Evolutionary conservation across 257 asterid genomes (phyloP).

Genomic region (Solanum arcanum): DNA sequence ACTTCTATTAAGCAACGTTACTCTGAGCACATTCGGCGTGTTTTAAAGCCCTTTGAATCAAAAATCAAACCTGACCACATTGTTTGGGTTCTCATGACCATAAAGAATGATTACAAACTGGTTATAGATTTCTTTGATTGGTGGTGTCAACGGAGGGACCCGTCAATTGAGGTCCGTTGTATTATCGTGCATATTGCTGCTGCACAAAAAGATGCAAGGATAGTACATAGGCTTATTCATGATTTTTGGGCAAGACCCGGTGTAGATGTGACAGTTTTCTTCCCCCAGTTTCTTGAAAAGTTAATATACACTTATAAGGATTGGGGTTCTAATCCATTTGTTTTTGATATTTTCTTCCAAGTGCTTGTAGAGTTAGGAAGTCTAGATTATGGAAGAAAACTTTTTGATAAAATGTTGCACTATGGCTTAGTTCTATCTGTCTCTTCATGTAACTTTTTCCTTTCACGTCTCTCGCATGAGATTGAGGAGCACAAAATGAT

Average conservation of each 20-base stretch:
- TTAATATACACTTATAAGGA: conserved; percentile 71
- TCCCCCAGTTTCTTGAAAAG: conserved; percentile 55
- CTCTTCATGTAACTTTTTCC: conserved; percentile 69
- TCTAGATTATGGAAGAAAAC: conserved; percentile 52
- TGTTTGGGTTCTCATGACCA: conserved; percentile 78
- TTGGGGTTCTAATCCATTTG: conserved; percentile 79
- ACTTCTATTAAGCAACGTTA: conserved; percentile 64
- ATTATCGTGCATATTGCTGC: conserved; percentile 59
- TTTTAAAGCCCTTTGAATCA: conserved; percentile 59
- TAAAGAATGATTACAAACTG: conserved; percentile 54
- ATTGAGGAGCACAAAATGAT: conserved; percentile 32
- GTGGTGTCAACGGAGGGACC: conserved; percentile 61
- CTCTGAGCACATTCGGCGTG: conserved; percentile 41
- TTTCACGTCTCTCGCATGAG: conserved; percentile 43
- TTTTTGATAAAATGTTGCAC: conserved; percentile 57
- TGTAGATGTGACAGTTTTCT: conserved; percentile 20
- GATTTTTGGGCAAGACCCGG: conserved; percentile 41
- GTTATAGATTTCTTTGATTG: conserved; percentile 63
- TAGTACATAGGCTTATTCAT: conserved; percentile 31
- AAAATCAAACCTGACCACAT: conserved; percentile 71
- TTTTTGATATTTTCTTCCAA: conserved; percentile 72
- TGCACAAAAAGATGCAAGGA: conserved; percentile 42
- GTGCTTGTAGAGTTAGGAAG: conserved; percentile 50
- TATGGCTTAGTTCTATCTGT: conserved; percentile 64
- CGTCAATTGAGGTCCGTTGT: conserved; percentile 82